Conservation (phyloP, 208 protist species). For the Trypanosoma conorhini region DNA sequence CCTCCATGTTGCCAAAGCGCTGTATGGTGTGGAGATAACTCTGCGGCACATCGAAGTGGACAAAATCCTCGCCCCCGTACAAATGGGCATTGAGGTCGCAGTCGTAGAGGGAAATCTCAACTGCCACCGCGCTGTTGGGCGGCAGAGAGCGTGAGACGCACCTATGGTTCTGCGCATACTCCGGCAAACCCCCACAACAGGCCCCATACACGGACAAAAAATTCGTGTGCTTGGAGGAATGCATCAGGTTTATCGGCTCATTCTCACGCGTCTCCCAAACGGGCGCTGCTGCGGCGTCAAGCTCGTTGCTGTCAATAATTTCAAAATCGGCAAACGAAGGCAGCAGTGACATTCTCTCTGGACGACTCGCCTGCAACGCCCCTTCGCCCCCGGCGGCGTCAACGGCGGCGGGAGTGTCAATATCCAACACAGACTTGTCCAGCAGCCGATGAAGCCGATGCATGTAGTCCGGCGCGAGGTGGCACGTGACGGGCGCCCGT, state of each 20-base stretch:
- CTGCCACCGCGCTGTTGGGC: slow-evolving; percentile 10
- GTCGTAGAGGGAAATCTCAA: slow-evolving; percentile 47
- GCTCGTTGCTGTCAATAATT: slow-evolving; percentile 13
- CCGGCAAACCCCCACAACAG: not conserved
- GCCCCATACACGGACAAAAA: slow-evolving; percentile 24
- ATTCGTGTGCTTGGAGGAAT: slow-evolving; percentile 12
- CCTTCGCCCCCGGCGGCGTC: not conserved
- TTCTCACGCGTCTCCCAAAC: slow-evolving; percentile 19
- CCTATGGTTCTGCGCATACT: not conserved
- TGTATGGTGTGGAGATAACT: slow-evolving; percentile 29
- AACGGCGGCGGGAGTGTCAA: not conserved
- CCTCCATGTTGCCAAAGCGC: slow-evolving; percentile 23
- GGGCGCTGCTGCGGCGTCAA: not conserved
- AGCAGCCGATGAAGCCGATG: slow-evolving; percentile 12
- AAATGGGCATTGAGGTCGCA: slow-evolving; percentile 44
- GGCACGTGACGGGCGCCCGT: not conserved
- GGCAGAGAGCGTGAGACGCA: slow-evolving; percentile 1
- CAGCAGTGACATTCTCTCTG: not conserved
- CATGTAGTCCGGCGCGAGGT: slow-evolving; percentile 20
- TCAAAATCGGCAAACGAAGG: slow-evolving; percentile 25
- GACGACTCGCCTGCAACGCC: not conserved
- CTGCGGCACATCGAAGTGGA: slow-evolving; percentile 28
- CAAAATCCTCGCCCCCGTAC: slow-evolving; percentile 56
- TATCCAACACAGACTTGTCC: slow-evolving; percentile 13
- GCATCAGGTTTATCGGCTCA: slow-evolving; percentile 17